Conservation (phyloP, 2,329 filamentous ascomycete genomes). For the Lecanicillium sp. region DNA sequence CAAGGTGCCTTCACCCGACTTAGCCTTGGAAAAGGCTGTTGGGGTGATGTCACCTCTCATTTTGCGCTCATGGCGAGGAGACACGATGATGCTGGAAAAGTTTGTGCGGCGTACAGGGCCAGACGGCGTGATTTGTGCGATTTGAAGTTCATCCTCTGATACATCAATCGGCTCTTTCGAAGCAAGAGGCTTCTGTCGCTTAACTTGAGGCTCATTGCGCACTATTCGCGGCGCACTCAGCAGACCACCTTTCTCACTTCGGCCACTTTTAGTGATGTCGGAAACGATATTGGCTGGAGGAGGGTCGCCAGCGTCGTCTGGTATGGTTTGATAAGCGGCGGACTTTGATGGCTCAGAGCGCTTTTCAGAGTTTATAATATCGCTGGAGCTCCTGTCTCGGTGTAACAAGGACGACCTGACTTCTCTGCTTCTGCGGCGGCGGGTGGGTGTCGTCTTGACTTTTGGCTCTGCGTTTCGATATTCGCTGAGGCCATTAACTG, state of each 20-base stretch:
- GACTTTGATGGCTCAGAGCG: no score
- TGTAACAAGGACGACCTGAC: no score
- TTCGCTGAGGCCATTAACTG: no score
- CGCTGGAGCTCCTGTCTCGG: no score
- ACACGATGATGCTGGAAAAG: conserved; percentile 4
- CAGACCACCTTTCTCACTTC: background rate
- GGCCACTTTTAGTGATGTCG: background rate
- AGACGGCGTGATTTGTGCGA: background rate
- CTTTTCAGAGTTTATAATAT: conserved; percentile 7
- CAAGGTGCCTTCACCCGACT: background rate
- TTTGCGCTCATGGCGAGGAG: background rate
- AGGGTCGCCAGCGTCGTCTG: background rate
- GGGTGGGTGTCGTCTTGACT: no score
- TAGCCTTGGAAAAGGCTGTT: background rate
- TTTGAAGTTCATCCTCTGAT: conserved; percentile 10
- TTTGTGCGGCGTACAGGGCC: background rate
- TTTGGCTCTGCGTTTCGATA: no score
- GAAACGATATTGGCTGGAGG: conserved; percentile 1
- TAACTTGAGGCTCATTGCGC: background rate
- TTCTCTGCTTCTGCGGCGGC: no score
- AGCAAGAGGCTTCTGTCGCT: background rate
- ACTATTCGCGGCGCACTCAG: background rate
- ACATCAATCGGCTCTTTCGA: conserved; percentile 3
- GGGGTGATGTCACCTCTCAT: conserved; percentile 4
- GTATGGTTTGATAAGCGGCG: no score